Base-by-base conservation (phyloP, 2,329 filamentous ascomycete genomes). In the Allantophomopsis cytisporea region DNA sequence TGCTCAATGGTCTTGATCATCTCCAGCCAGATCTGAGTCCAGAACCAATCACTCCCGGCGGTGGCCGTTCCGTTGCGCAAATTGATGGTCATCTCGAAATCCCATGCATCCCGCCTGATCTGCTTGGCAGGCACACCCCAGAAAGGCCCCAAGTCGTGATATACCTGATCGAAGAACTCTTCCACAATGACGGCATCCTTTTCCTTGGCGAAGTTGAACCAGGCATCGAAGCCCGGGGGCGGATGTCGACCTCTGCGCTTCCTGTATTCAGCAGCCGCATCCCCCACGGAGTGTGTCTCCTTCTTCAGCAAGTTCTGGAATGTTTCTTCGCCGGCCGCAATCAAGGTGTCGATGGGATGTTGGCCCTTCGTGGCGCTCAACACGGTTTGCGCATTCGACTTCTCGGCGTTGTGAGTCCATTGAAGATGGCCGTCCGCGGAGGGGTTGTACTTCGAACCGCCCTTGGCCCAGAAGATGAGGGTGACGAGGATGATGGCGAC, bases 51-150 rank as follows among this genome's bases (percentile, higher is more conserved):
- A n/a, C 48, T 54, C 10, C 52, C 56, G 1, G 70, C 60, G 7
- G 58, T 64, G 5, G 72, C 73, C 36, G 63, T 65, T 31, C 68
- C 63, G 41, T 69, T 60, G 37, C 74, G 66, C 33, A 79, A 55
- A 36, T 65, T 68, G 51, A 79, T 76, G n/a, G 64, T 67, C 73
- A 77, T 77, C 47, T 77, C 73, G 39, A 65, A 76, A 35, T 66
- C 63, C 45, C 55, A 57, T 0, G 73, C 66, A 43, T 75, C 69
- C 46, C 64, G 65, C 41, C 69, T 69, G 34, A 75, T 64, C 17
- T 55, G 41, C 5, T 55, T 54, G 2, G 71, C 57, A 8, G 68
- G 59, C 10, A 73, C 49, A 10, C 65, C 71, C 71, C 71, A 75
- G 47, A 73, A 73, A 2, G 71, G 70, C 16, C 31, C 31, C n/a